Evolutionary conservation across 306 rosid genomes (phyloP).

Genomic region (Gillenia trifoliata): DNA sequence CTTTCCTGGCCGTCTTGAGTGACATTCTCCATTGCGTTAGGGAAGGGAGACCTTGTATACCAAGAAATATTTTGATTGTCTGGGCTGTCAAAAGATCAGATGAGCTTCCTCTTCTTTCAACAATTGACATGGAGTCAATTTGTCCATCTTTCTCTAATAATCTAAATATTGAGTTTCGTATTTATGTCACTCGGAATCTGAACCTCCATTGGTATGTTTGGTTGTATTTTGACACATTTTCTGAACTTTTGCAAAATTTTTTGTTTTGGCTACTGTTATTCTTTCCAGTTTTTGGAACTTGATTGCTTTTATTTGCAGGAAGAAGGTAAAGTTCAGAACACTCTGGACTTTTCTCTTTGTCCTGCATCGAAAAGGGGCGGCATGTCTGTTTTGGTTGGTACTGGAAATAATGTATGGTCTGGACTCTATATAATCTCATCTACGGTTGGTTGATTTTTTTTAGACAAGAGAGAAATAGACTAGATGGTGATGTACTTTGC

Average conservation of each 20-base stretch:
- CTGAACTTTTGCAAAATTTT: background rate
- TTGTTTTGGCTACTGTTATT: background rate
- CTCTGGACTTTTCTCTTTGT: slow-evolving; percentile 36
- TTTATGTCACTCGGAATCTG: slow-evolving; percentile 75
- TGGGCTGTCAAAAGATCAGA: slow-evolving; percentile 84
- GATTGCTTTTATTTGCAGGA: slow-evolving; percentile 42
- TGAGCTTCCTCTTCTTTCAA: slow-evolving; percentile 78
- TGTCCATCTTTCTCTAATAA: slow-evolving; percentile 53
- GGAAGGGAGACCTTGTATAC: slow-evolving; percentile 68
- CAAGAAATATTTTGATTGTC: slow-evolving; percentile 56
- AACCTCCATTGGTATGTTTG: slow-evolving; percentile 70
- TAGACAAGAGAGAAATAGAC: too few species aligned
- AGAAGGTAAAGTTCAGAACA: slow-evolving; percentile 51
- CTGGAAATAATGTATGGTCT: slow-evolving; percentile 73
- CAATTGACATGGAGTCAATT: slow-evolving; percentile 58
- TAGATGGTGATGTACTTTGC: too few species aligned
- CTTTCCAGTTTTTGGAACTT: slow-evolving; percentile 16
- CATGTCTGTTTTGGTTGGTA: slow-evolving; percentile 82
- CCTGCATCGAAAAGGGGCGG: slow-evolving; percentile 36
- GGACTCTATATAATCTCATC: slow-evolving; percentile 75
- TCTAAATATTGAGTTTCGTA: slow-evolving; percentile 48
- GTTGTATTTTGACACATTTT: slow-evolving; percentile 1
- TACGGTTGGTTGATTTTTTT: slow-evolving; percentile 56
- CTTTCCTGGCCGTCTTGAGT: slow-evolving; percentile 84
- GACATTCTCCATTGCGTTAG: slow-evolving; percentile 71